Base-by-base conservation (phyloP, 2,329 filamentous ascomycete genomes). In the Ascosphaera apis region DNA sequence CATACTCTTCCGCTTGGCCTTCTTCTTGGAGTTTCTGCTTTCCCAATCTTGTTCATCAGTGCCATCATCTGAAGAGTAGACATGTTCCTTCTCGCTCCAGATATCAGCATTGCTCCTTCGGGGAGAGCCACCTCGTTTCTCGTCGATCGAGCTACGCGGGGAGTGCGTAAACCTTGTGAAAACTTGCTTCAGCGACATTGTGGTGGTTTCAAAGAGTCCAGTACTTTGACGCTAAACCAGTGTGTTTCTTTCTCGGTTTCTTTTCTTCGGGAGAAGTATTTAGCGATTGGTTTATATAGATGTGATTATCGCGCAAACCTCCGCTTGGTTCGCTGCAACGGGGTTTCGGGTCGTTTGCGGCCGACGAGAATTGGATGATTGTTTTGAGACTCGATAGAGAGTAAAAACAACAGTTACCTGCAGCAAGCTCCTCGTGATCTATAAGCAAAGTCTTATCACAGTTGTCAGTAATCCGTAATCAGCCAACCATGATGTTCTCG, bases 141-240 rank as follows among this genome's bases (percentile, higher is more conserved):
- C 21, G 11, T 25, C 21, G 11, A 25, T 25, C 21, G 21, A 25
- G 11, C 21, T 25, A 5, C 21, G 21, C 21, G 21, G 21, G 7
- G 42, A 46, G n/a, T 44, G 46, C 28, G 49, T 53, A 33, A 58
- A 52, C 44, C 57, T 60, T 18, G 55, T 54, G 8, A 62, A 43
- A 27, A 55, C 56, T 30, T 54, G 53, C 45, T 55, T 56, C 39
- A 59, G 64, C 17, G 64, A 67, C 48, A 59, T 68, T 31, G 57
- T 48, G 45, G 42, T 44, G 31, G 43, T 45, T 33, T 42, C 47
- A 32, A 46, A 47, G 36, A 46, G 44, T 15, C 44, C 43, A 34
- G 15, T 33, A 12, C 25, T 15, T 15, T 19, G 32, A 36, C 30
- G 21, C 31, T n/a, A 16, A 17, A 8, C 16, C 33, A 11, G 8